Percentiles rank a stretch among this genome's conserved stretches.
Conservation (phyloP, 2,329 filamentous ascomycete species). For the Arthrobotrys sinensis region DNA sequence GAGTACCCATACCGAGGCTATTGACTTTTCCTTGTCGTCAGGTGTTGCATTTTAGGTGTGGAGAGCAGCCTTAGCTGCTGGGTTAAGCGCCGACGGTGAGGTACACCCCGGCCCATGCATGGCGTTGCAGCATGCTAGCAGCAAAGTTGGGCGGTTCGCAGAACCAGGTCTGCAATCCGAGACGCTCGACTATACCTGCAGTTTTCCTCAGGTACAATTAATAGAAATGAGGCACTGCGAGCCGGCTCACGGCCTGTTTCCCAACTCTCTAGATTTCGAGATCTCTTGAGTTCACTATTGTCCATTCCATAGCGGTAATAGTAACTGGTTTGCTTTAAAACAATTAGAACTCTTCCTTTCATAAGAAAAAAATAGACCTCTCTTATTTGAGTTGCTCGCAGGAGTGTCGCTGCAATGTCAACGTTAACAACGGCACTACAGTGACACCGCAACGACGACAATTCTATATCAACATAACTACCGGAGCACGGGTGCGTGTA, state of each 20-base stretch:
- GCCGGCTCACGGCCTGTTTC: too few species aligned
- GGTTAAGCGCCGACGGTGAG: slow-evolving; percentile 46
- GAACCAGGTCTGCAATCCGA: slow-evolving; percentile 14
- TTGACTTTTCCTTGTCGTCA: background rate
- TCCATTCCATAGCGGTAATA: too few species aligned
- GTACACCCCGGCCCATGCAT: slow-evolving; percentile 37
- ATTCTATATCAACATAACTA: background rate
- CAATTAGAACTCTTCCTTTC: too few species aligned
- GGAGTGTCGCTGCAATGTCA: background rate
- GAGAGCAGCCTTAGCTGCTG: background rate
- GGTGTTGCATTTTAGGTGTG: slow-evolving; percentile 51
- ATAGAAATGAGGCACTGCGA: background rate
- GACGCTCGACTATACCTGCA: slow-evolving; percentile 22
- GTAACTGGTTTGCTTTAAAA: too few species aligned
- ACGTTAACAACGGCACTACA: background rate
- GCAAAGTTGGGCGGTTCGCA: slow-evolving; percentile 32
- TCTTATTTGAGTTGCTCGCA: background rate
- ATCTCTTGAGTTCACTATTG: too few species aligned
- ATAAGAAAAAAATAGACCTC: background rate
- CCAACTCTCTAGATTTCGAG: too few species aligned
- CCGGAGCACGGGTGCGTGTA: too few species aligned
- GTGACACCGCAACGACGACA: background rate
- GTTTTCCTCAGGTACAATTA: slow-evolving; percentile 1
- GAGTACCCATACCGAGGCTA: slow-evolving; percentile 7
- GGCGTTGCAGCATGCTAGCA: slow-evolving; percentile 7